Evolutionary conservation across 805 yeast genomes (phyloP).

Genomic region (Teunomyces tritomae): DNA sequence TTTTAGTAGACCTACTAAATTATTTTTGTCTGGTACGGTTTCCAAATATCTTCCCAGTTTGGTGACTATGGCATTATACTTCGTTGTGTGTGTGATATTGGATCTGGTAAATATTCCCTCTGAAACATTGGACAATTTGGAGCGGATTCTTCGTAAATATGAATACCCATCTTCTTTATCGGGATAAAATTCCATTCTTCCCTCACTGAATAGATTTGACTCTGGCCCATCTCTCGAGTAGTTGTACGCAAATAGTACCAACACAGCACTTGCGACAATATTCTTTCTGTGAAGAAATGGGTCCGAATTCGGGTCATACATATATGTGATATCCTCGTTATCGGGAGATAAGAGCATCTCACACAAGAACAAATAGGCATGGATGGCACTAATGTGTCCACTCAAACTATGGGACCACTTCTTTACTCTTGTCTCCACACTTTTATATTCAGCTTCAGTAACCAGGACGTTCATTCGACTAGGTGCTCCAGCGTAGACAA

Average conservation of each 20-base stretch:
- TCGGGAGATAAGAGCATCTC: slow-evolving; percentile 61
- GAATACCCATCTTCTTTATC: slow-evolving; percentile 49
- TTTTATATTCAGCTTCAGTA: slow-evolving; percentile 4
- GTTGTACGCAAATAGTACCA: slow-evolving; percentile 53
- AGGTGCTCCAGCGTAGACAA: slow-evolving; percentile 31
- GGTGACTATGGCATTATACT: slow-evolving; percentile 42
- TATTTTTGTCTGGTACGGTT: slow-evolving; percentile 41
- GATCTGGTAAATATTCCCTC: slow-evolving; percentile 19
- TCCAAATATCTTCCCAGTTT: slow-evolving; percentile 40
- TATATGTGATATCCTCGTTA: slow-evolving; percentile 43
- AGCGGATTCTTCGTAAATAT: slow-evolving; percentile 49
- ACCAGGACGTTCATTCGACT: slow-evolving; percentile 20
- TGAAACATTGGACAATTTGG: slow-evolving; percentile 33
- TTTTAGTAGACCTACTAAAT: slow-evolving; percentile 55
- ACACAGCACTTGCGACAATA: slow-evolving; percentile 38
- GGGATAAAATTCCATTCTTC: slow-evolving; percentile 14
- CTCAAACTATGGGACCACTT: slow-evolving; percentile 8
- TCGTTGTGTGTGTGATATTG: slow-evolving; percentile 18
- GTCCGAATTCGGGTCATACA: slow-evolving; percentile 52
- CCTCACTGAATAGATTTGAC: slow-evolving; percentile 20
- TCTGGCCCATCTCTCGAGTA: slow-evolving; percentile 50
- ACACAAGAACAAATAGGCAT: slow-evolving; percentile 58
- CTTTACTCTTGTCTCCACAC: slow-evolving; percentile 9
- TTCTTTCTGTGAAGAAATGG: slow-evolving; percentile 41
- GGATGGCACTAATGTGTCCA: slow-evolving; percentile 42